Evolutionary conservation across 495 filamentous ascomycete genomes (phyloP).

Genomic region (Chlorociboria aeruginascens): DNA sequence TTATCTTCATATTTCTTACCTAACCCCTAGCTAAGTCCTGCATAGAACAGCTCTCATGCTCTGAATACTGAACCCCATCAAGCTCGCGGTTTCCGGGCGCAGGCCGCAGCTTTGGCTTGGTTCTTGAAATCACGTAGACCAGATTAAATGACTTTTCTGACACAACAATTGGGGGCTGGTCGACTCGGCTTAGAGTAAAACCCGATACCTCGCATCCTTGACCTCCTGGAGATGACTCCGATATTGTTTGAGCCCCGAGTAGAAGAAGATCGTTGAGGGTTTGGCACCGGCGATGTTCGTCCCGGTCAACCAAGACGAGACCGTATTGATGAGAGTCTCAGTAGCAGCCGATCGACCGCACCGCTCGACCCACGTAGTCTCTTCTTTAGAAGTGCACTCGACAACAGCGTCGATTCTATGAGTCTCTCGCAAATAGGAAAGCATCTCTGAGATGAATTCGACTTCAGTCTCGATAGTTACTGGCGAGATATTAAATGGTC

Average conservation of each 20-base stretch:
- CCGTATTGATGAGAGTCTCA: not conserved
- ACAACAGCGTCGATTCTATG: not conserved
- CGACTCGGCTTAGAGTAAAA: too few species aligned
- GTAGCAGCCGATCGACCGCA: not conserved
- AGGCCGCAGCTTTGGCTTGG: too few species aligned
- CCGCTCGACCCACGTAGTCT: not conserved
- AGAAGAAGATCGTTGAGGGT: not conserved
- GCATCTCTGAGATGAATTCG: conserved; percentile 1
- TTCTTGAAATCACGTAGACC: too few species aligned
- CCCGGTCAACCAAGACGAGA: conserved; percentile 4
- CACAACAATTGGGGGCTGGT: too few species aligned
- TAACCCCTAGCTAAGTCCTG: too few species aligned
- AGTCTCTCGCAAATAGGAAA: not conserved
- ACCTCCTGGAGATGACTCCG: not conserved
- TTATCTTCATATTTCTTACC: too few species aligned
- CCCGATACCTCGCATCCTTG: too few species aligned
- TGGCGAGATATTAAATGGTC: conserved; percentile 4
- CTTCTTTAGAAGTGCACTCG: conserved; percentile 1
- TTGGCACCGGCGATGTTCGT: conserved; percentile 4
- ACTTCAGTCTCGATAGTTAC: conserved; percentile 5
- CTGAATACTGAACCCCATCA: too few species aligned
- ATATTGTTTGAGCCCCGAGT: not conserved
- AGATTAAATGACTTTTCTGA: too few species aligned
- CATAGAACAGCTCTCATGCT: too few species aligned
- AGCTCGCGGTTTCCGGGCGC: too few species aligned